Evolutionary conservation across 305 asterid species (phyloP).

Genomic region (Euphrasia arctica): DNA sequence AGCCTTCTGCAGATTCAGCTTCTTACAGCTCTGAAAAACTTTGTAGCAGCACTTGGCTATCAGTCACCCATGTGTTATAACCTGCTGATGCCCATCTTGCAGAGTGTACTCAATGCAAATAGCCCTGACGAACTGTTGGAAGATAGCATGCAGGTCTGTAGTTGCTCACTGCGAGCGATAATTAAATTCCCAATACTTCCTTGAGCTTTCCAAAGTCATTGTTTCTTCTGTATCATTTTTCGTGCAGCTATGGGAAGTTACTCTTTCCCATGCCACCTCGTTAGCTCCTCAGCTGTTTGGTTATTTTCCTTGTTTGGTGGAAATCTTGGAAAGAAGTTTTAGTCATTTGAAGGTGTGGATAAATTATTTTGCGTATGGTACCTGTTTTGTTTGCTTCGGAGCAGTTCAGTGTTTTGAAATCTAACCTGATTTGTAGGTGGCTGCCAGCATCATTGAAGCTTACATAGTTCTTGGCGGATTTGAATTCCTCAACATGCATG

Average conservation of each 20-base stretch:
- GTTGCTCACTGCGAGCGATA: slow-evolving; percentile 10
- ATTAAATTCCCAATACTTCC: slow-evolving; percentile 11
- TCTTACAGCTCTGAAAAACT: slow-evolving; percentile 86
- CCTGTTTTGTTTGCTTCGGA: slow-evolving; percentile 15
- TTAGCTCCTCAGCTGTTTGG: slow-evolving; percentile 77
- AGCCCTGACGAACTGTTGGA: slow-evolving; percentile 97
- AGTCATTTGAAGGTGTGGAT: slow-evolving; percentile 72
- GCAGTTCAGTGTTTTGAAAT: slow-evolving; percentile 27
- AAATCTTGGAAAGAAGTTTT: slow-evolving; percentile 81
- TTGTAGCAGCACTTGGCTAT: slow-evolving; percentile 81
- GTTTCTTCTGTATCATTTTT: slow-evolving; percentile 29
- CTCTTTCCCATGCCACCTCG: slow-evolving; percentile 84
- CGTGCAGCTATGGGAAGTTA: slow-evolving; percentile 94
- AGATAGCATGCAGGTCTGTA: slow-evolving; percentile 87
- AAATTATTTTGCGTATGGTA: slow-evolving; percentile 13
- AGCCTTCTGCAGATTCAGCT: slow-evolving; percentile 99
- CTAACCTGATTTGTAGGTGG: slow-evolving; percentile 52
- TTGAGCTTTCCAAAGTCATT: slow-evolving; percentile 18
- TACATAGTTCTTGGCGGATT: slow-evolving; percentile 83
- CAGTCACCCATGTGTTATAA: slow-evolving; percentile 81
- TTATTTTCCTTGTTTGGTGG: slow-evolving; percentile 81
- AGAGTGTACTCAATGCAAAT: slow-evolving; percentile 51
- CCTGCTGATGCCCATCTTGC: slow-evolving; percentile 84
- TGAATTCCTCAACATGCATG: slow-evolving; percentile 77
- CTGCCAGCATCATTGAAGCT: slow-evolving; percentile 82